phyloP scores from a whole-genome alignment of 495 filamentous ascomycete genomes.

The Aspergillus bertholletiae region DNA sequence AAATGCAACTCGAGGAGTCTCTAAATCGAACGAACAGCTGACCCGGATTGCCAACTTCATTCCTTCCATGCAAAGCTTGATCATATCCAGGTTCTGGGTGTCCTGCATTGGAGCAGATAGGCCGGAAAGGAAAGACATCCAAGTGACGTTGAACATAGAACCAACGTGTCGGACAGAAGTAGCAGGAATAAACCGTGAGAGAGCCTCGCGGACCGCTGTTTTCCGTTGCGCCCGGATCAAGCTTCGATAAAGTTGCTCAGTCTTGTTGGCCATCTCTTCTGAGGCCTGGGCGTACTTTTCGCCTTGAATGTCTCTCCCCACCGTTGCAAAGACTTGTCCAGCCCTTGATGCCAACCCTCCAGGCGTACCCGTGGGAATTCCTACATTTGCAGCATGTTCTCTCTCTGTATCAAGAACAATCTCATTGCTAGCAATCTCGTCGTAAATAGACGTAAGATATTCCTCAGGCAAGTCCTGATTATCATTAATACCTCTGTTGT shows the following conservation, averaged over 20 bases:
- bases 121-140: constrained; percentile 98
- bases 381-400: constrained; percentile 74
- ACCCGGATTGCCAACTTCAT: constrained; percentile 90
- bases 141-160: constrained; percentile 98
- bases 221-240: constrained; percentile 81
- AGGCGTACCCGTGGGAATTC: constrained; percentile 54
- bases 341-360: constrained; percentile 75
- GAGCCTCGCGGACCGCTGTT: constrained; percentile 63
- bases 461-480: constrained; percentile 90
- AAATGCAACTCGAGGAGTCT: constrained; percentile 88
- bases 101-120: constrained; percentile 89
- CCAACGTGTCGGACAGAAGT: constrained; percentile 92
- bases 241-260: constrained; percentile 86
- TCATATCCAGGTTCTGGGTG: constrained; percentile 84
- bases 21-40: constrained; percentile 87
- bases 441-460: constrained; percentile 83
- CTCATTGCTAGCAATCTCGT: constrained; percentile 87
- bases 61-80: constrained; percentile 89
- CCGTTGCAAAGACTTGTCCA: constrained; percentile 84
- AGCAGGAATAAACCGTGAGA: constrained; percentile 81
- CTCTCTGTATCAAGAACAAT: constrained; percentile 93
- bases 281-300: constrained; percentile 94
- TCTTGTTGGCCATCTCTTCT: constrained; percentile 88
- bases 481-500: constrained; percentile 98
- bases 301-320: constrained; percentile 85